Evolutionary conservation across 371 early-diverging fungal genomes (phyloP).

Genomic region (Mucor circinelloides): DNA sequence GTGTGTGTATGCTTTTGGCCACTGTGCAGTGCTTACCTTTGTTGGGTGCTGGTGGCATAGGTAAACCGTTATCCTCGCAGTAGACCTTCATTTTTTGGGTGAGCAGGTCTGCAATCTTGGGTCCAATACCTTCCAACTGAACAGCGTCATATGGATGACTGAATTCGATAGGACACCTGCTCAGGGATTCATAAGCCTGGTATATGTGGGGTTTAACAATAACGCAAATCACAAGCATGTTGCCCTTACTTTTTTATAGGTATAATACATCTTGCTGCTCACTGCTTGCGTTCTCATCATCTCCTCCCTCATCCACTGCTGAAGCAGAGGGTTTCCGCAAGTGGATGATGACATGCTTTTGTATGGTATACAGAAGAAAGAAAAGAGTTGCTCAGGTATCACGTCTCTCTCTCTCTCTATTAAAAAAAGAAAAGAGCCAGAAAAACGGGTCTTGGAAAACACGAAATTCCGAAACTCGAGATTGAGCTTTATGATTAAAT

Average conservation of each 20-base stretch:
- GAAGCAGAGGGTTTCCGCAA: conserved; percentile 66
- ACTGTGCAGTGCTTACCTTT: conserved; percentile 37
- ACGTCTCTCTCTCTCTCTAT: too few relatives aligned
- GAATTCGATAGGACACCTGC: conserved; percentile 56
- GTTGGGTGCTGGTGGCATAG: conserved; percentile 43
- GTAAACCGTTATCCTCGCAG: conserved; percentile 55
- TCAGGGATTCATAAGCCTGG: conserved; percentile 69
- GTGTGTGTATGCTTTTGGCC: too few relatives aligned
- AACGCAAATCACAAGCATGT: too few relatives aligned
- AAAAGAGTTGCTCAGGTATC: background rate
- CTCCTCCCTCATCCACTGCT: conserved; percentile 69
- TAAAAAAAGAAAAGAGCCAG: too few relatives aligned
- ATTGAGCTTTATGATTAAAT: background rate
- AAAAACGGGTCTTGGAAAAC: background rate
- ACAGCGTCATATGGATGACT: conserved; percentile 57
- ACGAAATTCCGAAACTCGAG: background rate
- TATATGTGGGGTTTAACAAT: too few relatives aligned
- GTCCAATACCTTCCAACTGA: conserved; percentile 66
- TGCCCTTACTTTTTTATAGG: conserved; percentile 62
- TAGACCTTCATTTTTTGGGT: conserved; percentile 57
- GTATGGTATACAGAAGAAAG: background rate
- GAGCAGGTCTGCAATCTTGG: conserved; percentile 58
- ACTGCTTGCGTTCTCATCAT: conserved; percentile 45
- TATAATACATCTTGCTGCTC: conserved; percentile 47
- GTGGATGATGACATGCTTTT: conserved; percentile 1